Evolutionary conservation across 169 alveolate genomes (phyloP), one percentile per base, ranked within the genome.

Genomic region (Plasmodium gaboni): DNA sequence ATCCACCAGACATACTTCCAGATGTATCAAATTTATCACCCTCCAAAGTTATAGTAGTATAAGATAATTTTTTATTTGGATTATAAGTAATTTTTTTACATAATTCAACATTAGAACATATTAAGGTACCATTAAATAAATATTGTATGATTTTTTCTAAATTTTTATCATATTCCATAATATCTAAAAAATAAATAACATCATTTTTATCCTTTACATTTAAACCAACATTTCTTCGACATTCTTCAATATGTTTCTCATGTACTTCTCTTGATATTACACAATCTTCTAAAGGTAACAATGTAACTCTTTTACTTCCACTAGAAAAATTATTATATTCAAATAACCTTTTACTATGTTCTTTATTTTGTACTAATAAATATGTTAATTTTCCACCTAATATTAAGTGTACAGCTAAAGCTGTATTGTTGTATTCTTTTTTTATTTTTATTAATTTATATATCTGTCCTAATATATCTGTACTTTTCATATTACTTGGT

Each of bases 1-100:
- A 96, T 2, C 99, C 99, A 19, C 99, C 99, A 0, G 96, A 92
- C 94, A 97, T 93, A 26, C 96, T 93, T 60, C 99, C 99, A 19
- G 90, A 89, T 4, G 97, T 97, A 68, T 97, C 98, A 65, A 95
- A 96, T 51, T 92, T 95, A 92, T 97, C 98, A 22, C 99, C 99
- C 55, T 97, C 97, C 19, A 96, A 67, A 28, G 98, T 95, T 0
- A 97, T 98, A 59, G 97, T 94, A 70, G 96, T 95, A 28, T 72
- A 94, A 32, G 95, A 92, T 63, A 93, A 55, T 59, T 88, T 94
- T 38, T 89, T 78, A 65, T 95, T 94, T 17, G 93, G 69, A 55
- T 96, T 94, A 87, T 94, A 96, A 9, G 98, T 97, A 46, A 97
- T 95, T 73, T 93, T 94, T 63, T 94, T 95, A 9, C 98, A 97